These are phyloP conservation scores for Helotiales sp. DNA, from an alignment of 2,329 filamentous ascomycete genomes.

Conservation along the genomic window DNA sequence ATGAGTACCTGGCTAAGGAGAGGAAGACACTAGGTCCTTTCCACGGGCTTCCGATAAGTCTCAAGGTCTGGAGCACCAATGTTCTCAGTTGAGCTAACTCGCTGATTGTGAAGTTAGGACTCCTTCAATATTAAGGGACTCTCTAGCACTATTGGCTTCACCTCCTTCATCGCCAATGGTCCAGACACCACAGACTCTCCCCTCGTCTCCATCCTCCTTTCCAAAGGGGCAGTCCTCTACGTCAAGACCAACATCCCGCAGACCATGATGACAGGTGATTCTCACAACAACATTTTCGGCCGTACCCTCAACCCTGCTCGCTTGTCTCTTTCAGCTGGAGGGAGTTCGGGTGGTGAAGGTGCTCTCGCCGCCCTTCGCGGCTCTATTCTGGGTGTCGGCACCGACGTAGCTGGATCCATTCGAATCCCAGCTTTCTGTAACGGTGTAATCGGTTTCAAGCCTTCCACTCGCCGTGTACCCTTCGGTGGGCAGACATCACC, in stretches of 20 bases:
- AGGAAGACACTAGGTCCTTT: constrained; percentile 23
- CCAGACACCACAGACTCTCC: constrained; percentile 68
- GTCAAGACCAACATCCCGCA: constrained; percentile 89
- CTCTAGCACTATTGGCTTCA: constrained; percentile 81
- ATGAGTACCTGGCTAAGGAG: constrained; percentile 16
- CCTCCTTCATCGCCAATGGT: constrained; percentile 65
- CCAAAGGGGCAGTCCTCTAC: constrained; percentile 83
- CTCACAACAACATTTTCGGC: constrained; percentile 72
- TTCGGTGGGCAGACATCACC: constrained; percentile 24
- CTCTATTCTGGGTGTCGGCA: constrained; percentile 27
- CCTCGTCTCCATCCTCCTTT: constrained; percentile 75
- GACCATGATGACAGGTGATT: constrained; percentile 52
- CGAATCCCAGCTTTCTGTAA: constrained; percentile 49
- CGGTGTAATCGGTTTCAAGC: constrained; percentile 50
- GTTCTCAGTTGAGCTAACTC: not conserved
- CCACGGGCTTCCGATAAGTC: constrained; percentile 28
- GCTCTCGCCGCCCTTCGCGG: constrained; percentile 33
- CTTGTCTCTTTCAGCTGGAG: constrained; percentile 79
- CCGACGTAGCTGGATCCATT: constrained; percentile 36
- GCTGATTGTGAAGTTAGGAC: constrained; percentile 39
- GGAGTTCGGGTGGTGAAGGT: constrained; percentile 61
- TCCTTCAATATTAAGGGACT: constrained; percentile 80
- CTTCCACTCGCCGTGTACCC: constrained; percentile 32
- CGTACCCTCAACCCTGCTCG: constrained; percentile 80
- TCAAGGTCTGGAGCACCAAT: constrained; percentile 17